These are phyloP conservation scores for Fusarium anthophilum DNA, from an alignment of 2,329 filamentous ascomycete genomes.

Conservation along the genomic window DNA sequence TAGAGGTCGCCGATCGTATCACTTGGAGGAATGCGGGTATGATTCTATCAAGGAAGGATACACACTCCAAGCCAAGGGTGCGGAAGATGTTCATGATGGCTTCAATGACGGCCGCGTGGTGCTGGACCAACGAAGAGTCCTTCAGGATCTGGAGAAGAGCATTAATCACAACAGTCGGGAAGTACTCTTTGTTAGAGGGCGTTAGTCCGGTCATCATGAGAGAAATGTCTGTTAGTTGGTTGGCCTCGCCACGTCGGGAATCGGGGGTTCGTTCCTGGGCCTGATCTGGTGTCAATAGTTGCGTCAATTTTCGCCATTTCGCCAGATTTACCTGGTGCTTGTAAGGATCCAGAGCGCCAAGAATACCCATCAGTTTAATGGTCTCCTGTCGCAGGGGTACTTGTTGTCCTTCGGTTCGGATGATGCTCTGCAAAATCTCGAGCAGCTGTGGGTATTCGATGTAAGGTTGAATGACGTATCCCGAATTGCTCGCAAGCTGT, in stretches of 20 bases:
- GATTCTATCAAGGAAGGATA: conserved; percentile 92
- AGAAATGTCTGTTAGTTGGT: conserved; percentile 87
- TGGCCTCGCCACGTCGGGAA: conserved; percentile 69
- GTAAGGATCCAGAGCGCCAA: conserved; percentile 95
- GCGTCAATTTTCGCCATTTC: background rate
- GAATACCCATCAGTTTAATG: conserved; percentile 94
- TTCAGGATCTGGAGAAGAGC: conserved; percentile 92
- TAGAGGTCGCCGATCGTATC: conserved; percentile 81
- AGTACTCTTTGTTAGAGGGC: conserved; percentile 97
- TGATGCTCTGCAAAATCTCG: conserved; percentile 91
- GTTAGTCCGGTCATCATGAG: conserved; percentile 98
- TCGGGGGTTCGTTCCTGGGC: conserved; percentile 91
- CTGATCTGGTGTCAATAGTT: conserved; percentile 58
- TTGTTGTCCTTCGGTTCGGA: conserved; percentile 86
- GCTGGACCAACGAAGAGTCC: conserved; percentile 87
- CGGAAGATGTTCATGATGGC: conserved; percentile 99
- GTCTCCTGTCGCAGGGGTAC: conserved; percentile 90
- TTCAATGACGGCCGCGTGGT: conserved; percentile 94
- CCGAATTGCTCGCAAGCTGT: conserved; percentile 93
- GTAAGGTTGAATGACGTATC: conserved; percentile 97
- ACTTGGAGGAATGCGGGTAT: conserved; percentile 93
- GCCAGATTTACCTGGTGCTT: conserved; percentile 74
- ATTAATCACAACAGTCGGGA: conserved; percentile 97
- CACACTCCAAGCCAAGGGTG: conserved; percentile 93
- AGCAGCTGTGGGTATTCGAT: conserved; percentile 93